Conservation (phyloP, 1,139 yeast genomes). For the Kurtzmaniella natalensis region DNA sequence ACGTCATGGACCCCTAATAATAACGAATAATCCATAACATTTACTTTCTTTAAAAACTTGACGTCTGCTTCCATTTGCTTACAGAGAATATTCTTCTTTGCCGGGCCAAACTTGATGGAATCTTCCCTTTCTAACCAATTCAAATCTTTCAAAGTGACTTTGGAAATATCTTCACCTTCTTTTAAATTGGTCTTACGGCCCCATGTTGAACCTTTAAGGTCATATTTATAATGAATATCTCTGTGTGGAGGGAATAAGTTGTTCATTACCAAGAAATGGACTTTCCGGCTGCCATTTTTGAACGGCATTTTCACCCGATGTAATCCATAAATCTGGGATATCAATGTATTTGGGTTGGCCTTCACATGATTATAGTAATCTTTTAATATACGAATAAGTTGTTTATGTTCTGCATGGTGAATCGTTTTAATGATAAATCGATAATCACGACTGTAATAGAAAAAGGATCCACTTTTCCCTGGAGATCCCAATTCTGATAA, state of each 20-base stretch:
- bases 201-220: slow-evolving; percentile 88
- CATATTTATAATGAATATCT: slow-evolving; percentile 82
- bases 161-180: slow-evolving; percentile 19
- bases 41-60: slow-evolving; percentile 59
- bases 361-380: slow-evolving; percentile 81
- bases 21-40: slow-evolving; percentile 94
- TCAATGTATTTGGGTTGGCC: slow-evolving; percentile 78
- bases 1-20: slow-evolving; percentile 84
- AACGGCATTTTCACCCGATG: slow-evolving; percentile 91
- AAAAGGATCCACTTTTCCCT: slow-evolving; percentile 95
- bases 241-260: slow-evolving; percentile 93
- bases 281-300: slow-evolving; percentile 58
- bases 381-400: slow-evolving; percentile 66
- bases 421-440: slow-evolving; percentile 93
- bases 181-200: slow-evolving; percentile 49
- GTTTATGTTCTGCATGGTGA: slow-evolving; percentile 88
- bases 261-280: slow-evolving; percentile 95
- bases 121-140: slow-evolving; percentile 76
- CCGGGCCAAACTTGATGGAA: slow-evolving; percentile 67
- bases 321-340: slow-evolving; percentile 92
- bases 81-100: slow-evolving; percentile 54
- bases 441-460: slow-evolving; percentile 90
- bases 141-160: slow-evolving; percentile 68
- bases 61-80: slow-evolving; percentile 77
- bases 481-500: slow-evolving; percentile 92